These are phyloP conservation scores for Myxozyma udenii DNA, from an alignment of 805 yeast genomes.

Conservation along the genomic window DNA sequence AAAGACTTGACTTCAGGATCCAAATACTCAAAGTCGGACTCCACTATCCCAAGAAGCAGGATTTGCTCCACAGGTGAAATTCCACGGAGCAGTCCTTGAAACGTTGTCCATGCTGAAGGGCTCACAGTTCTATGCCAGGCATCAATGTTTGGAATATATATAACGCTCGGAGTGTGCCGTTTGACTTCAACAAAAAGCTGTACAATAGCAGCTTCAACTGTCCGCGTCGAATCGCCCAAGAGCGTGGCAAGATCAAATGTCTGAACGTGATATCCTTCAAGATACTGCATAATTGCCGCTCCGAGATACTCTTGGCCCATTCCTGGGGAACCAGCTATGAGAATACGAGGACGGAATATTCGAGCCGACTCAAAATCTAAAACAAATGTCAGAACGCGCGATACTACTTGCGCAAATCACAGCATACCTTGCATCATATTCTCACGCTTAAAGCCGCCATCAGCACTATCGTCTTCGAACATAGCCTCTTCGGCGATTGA, in stretches of 20 bases:
- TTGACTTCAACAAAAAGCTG: constrained; percentile 84
- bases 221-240: constrained; percentile 70
- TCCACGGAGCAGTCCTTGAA: constrained; percentile 65
- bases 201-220: constrained; percentile 79
- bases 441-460: constrained; percentile 68
- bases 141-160: constrained; percentile 78
- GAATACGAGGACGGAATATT: constrained; percentile 74
- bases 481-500: constrained; percentile 67
- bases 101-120: constrained; percentile 65
- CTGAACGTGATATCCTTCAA: constrained; percentile 90
- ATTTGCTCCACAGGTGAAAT: constrained; percentile 70
- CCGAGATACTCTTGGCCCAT: constrained; percentile 85
- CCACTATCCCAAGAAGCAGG: constrained; percentile 71
- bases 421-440: constrained; percentile 48
- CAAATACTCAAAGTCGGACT: constrained; percentile 40
- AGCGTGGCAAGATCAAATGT: constrained; percentile 75
- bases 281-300: constrained; percentile 70
- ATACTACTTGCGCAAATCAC: background rate
- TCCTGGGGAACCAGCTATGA: constrained; percentile 71
- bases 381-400: background rate
- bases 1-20: constrained; percentile 49
- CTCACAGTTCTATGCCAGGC: constrained; percentile 70
- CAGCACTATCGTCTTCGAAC: constrained; percentile 55
- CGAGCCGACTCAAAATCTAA: constrained; percentile 51
- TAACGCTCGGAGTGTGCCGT: constrained; percentile 82